Conservation (phyloP, 2,329 filamentous ascomycete genomes). For the Huntiella savannae region DNA sequence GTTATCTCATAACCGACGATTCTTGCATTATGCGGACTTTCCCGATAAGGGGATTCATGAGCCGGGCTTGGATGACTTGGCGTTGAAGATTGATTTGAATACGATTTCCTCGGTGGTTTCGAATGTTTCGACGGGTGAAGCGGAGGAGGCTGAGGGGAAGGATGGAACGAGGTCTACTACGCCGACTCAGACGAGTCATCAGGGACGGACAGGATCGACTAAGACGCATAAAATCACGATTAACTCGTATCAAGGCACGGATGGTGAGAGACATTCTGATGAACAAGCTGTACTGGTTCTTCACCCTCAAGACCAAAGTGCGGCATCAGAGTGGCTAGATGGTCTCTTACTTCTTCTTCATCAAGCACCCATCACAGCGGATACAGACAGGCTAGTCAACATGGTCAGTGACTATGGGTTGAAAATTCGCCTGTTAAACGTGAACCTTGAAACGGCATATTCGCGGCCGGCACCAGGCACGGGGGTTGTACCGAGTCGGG, state of each 20-base stretch:
- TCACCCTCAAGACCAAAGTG: constrained; percentile 57
- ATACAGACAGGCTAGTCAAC: constrained; percentile 77
- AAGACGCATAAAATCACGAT: constrained; percentile 78
- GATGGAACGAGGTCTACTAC: constrained; percentile 13
- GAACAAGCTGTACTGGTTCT: constrained; percentile 69
- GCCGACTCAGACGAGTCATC: not conserved
- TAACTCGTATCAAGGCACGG: constrained; percentile 44
- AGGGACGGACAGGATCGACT: not conserved
- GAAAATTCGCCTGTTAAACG: constrained; percentile 81
- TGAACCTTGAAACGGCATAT: constrained; percentile 62
- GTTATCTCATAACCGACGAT: constrained; percentile 77
- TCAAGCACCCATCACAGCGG: constrained; percentile 89
- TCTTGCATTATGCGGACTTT: constrained; percentile 81
- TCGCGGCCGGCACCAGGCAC: constrained; percentile 47
- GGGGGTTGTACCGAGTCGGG: constrained; percentile 59
- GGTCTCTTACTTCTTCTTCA: constrained; percentile 86
- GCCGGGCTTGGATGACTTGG: constrained; percentile 53
- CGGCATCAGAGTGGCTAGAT: constrained; percentile 93
- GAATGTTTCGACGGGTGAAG: constrained; percentile 51
- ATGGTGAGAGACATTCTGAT: constrained; percentile 21
- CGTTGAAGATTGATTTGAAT: constrained; percentile 69
- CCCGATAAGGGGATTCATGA: constrained; percentile 41
- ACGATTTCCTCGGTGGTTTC: constrained; percentile 85
- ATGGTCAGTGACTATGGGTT: constrained; percentile 79
- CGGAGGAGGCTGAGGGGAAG: constrained; percentile 27